Conservation (phyloP, 2,329 filamentous ascomycete genomes). For the Fusarium poae region DNA sequence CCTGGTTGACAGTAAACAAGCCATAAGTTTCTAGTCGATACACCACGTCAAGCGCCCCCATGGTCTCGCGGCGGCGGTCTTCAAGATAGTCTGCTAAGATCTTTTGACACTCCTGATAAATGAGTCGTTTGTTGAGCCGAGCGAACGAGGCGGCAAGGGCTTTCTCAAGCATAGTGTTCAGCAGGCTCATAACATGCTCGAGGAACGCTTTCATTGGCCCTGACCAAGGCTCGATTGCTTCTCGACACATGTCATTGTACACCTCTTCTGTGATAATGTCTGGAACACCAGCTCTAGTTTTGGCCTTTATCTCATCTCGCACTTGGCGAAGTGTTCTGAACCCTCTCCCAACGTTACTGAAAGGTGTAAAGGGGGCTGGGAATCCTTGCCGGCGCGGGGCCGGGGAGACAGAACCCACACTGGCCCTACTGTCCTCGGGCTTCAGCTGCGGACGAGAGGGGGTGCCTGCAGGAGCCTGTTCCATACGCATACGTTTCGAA, state of each 20-base stretch:
- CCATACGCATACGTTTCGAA: conserved; percentile 52
- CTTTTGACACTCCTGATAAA: conserved; percentile 63
- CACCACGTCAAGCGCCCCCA: conserved; percentile 57
- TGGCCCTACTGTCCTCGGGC: conserved; percentile 54
- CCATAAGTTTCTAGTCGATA: conserved; percentile 67
- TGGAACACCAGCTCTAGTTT: conserved; percentile 69
- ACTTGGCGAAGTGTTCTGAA: conserved; percentile 66
- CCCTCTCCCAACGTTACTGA: conserved; percentile 55
- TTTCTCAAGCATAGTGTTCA: conserved; percentile 60
- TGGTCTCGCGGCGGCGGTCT: conserved; percentile 54
- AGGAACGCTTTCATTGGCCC: conserved; percentile 65
- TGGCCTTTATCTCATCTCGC: conserved; percentile 65
- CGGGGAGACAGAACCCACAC: conserved; percentile 31
- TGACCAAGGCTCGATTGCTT: conserved; percentile 71
- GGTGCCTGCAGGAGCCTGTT: conserved; percentile 25
- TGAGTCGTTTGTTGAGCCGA: conserved; percentile 60
- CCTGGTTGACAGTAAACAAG: conserved; percentile 69
- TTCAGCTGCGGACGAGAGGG: conserved; percentile 52
- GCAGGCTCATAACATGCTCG: conserved; percentile 60
- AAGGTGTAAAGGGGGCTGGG: conserved; percentile 57
- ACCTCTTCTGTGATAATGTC: conserved; percentile 71
- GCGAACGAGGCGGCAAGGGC: conserved; percentile 64
- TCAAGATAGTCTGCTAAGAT: conserved; percentile 61
- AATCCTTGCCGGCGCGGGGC: conserved; percentile 37
- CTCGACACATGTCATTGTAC: conserved; percentile 68